These are phyloP conservation scores for Candida morakotiae DNA, from an alignment of 805 yeast genomes.

Conservation along the genomic window DNA sequence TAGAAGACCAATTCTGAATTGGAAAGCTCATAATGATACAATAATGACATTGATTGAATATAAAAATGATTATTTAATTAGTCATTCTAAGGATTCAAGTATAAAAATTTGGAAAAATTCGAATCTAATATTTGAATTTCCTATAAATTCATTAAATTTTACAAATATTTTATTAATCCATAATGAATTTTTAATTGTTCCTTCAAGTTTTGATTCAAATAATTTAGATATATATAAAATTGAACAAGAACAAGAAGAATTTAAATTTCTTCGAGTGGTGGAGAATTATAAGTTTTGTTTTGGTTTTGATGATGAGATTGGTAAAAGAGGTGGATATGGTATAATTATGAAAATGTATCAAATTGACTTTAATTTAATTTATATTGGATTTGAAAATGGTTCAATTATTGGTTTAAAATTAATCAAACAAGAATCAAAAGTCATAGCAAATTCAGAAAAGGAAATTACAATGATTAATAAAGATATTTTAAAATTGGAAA, in stretches of 20 bases:
- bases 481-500: constrained; percentile 16
- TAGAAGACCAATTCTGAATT: constrained; percentile 51
- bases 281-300: constrained; percentile 15
- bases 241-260: not conserved
- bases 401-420: constrained; percentile 33
- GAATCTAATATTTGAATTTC: constrained; percentile 37
- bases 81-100: constrained; percentile 67
- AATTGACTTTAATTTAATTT: constrained; percentile 27
- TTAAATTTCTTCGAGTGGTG: constrained; percentile 24
- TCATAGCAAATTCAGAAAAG: not conserved
- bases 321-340: constrained; percentile 46
- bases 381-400: constrained; percentile 75
- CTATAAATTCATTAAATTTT: constrained; percentile 72
- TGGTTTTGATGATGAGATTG: constrained; percentile 8
- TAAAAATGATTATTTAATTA: constrained; percentile 34
- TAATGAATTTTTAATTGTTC: constrained; percentile 48
- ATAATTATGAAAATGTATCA: constrained; percentile 60
- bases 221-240: constrained; percentile 58
- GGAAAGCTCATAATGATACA: constrained; percentile 56
- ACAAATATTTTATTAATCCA: constrained; percentile 45
- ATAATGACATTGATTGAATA: constrained; percentile 43
- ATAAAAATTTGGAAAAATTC: constrained; percentile 42
- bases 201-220: constrained; percentile 62
- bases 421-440: not conserved
- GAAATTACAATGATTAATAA: constrained; percentile 19